phyloP scores from a whole-genome alignment of 495 filamentous ascomycete genomes.

The Hyaloscypha hepaticicola region DNA sequence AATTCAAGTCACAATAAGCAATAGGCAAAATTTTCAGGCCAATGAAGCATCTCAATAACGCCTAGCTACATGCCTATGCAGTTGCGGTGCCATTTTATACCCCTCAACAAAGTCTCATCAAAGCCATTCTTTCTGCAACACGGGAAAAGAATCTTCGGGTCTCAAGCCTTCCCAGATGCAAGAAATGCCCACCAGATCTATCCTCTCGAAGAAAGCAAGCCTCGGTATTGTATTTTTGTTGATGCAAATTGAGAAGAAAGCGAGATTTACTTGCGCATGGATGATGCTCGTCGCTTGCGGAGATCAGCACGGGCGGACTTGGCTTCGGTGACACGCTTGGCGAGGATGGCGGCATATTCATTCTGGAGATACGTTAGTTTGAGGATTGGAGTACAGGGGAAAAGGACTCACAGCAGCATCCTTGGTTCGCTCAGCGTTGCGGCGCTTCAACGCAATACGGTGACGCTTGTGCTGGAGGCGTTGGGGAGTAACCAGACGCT shows the following conservation, averaged over 20 bases:
- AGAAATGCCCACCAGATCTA: background rate
- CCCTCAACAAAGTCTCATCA: constrained; percentile 11
- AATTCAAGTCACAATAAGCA: background rate
- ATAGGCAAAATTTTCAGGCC: background rate
- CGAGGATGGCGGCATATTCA: constrained; percentile 90
- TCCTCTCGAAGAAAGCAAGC: background rate
- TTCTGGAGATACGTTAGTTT: constrained; percentile 51
- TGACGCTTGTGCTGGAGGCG: constrained; percentile 99
- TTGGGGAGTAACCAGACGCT: constrained; percentile 98
- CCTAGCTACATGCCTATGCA: constrained; percentile 27
- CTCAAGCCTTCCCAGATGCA: background rate
- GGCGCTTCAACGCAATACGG: constrained; percentile 94
- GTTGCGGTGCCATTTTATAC: constrained; percentile 12
- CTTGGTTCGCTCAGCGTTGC: constrained; percentile 88
- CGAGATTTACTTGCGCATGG: constrained; percentile 58
- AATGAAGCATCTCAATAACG: constrained; percentile 22
- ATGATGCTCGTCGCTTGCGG: constrained; percentile 93
- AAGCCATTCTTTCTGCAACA: background rate
- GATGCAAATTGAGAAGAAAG: background rate
- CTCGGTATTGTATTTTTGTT: background rate
- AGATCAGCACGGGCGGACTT: constrained; percentile 86
- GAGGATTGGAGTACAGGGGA: constrained; percentile 30
- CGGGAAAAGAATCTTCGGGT: background rate
- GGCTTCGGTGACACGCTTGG: constrained; percentile 93
- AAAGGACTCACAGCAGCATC: constrained; percentile 88